Evolutionary conservation across 164 flowering plant genomes (phyloP), one percentile per base, ranked within the genome.

Genomic region (Cinnamomum chago): DNA sequence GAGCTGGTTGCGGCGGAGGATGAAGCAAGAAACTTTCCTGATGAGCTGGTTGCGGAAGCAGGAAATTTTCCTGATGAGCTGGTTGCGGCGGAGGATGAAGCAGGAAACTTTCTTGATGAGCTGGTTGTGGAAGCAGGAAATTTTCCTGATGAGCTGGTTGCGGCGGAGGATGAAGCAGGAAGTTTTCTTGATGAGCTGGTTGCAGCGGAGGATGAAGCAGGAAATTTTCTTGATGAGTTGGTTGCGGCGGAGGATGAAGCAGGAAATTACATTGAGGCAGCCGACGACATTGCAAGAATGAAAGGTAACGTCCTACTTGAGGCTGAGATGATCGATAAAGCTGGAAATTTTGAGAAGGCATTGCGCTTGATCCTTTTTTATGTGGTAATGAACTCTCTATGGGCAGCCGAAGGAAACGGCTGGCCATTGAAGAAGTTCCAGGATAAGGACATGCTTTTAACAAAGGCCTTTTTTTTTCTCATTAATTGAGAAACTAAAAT

Each of bases 251-350:
- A n/a, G n/a, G n/a, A n/a, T n/a, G n/a, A n/a, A n/a, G n/a, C 64
- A 0, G 86, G 89, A 17, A 85, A 88, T 79, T 89, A 82, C 77
- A 4, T 79, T 50, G 88, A 85, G 73, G 91, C 94, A 68, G 87
- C 88, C n/a, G n/a, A n/a, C 7, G 58, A 78, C 30, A 83, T 87
- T 65, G 91, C 91, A 22, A 80, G 76, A 72, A 5, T 66, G 67
- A 84, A 69, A 65, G 92, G 92, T 10, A 79, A 90, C 72, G 30
- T 79, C 66, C 76, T 84, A 18, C 82, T 58, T 65, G 88, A 84
- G 78, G 90, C 86, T 67, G 88, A 89, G 78, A 79, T 92, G 72
- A 75, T 85, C 17, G 89, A 70, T 50, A 89, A 91, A 80, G 88
- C 87, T 50, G 88, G 86, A 6, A 47, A 77, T 10, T 85, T 64